Percentiles rank a stretch among this genome's conserved stretches.
These are phyloP conservation scores for Selaginella tamariscina DNA, from an alignment of 75 land plant genomes.

Conservation along the genomic window DNA sequence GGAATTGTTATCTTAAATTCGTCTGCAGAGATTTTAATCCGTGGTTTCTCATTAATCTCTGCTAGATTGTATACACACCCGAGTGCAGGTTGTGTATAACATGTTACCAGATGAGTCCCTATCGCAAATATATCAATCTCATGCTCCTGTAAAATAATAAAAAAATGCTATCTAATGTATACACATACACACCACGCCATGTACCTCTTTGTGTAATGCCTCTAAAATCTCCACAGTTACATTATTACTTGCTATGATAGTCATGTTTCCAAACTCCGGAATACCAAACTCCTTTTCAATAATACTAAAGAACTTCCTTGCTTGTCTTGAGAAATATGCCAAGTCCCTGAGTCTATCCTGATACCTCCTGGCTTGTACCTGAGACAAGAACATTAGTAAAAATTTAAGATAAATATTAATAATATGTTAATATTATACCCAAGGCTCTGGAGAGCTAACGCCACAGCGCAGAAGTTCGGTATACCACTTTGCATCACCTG, in stretches of 20 bases:
- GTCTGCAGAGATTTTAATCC: too few relatives aligned
- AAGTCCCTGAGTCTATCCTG: conserved; percentile 94
- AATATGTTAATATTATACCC: too few relatives aligned
- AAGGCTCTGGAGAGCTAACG: too few relatives aligned
- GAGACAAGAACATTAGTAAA: too few relatives aligned
- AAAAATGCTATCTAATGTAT: too few relatives aligned
- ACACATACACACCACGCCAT: too few relatives aligned
- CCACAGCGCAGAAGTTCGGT: too few relatives aligned
- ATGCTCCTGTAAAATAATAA: conserved; percentile 67
- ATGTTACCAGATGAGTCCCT: conserved; percentile 89
- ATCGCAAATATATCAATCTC: conserved; percentile 90
- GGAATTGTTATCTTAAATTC: too few relatives aligned
- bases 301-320: conserved; percentile 52
- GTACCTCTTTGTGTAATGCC: conserved; percentile 94
- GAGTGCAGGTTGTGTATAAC: conserved; percentile 88
- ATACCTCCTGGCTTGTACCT: conserved; percentile 69
- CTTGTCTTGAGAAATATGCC: conserved; percentile 64
- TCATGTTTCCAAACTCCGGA: conserved; percentile 51
- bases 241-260: conserved; percentile 86
- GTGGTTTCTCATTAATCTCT: conserved; percentile 69
- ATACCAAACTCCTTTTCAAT: conserved; percentile 73
- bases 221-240: conserved; percentile 89
- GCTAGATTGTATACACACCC: conserved; percentile 92
- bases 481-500: too few relatives aligned
- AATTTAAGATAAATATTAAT: too few relatives aligned